Base-by-base conservation (phyloP, 2,329 filamentous ascomycete species). In the Stachybotrys chlorohalonatus region DNA sequence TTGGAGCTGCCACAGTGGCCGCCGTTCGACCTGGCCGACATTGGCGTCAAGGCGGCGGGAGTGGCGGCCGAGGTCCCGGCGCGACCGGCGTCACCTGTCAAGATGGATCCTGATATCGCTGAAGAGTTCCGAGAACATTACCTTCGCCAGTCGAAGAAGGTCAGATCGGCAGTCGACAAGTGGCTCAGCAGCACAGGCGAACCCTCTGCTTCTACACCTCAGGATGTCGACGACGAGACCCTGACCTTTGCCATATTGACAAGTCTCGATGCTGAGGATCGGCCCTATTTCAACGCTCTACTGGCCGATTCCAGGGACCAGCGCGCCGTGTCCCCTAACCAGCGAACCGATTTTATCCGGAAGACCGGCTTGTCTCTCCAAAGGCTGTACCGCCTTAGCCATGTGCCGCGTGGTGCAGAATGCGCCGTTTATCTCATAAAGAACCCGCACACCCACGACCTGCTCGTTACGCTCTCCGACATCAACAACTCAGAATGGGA, bases 401-500 rank as follows among this genome's bases (percentile, higher is more conserved):
- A 82, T 31, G 77, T 81, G 2, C 93, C 93, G 1, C 85, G 93
- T 50, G 90, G 96, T 64, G 89, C 91, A 16, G 91, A 96, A 68
- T 85, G 86, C 6, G 89, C 89, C 11, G 85, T 94, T 61, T 96
- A 90, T 66, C 82, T 97, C 51, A 81, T 96, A 59, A 90, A 87
- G 68, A 87, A 96, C 67, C 85, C 86, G 0, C 77, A 82, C 11
- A 83, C 94, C 51, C 93, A 97, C 68, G 87, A 94, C 64, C 84
- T 96, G 36, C 82, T 97, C 3, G 85, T 90, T 47, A 96, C 93
- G 0, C 79, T 96, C 52, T 86, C 89, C 42, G 90, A 92, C 53
- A 94, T 97, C 62, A 94, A 87, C 66, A 82, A 85, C 50, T 88
- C 89, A n/a, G 93, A 97, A 70, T 97, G 93, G 93, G 93, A 96